Percentiles rank a stretch among this genome's conserved stretches.
Evolutionary conservation across 805 yeast species (phyloP).

Genomic region (Wickerhamomyces canadensis): DNA sequence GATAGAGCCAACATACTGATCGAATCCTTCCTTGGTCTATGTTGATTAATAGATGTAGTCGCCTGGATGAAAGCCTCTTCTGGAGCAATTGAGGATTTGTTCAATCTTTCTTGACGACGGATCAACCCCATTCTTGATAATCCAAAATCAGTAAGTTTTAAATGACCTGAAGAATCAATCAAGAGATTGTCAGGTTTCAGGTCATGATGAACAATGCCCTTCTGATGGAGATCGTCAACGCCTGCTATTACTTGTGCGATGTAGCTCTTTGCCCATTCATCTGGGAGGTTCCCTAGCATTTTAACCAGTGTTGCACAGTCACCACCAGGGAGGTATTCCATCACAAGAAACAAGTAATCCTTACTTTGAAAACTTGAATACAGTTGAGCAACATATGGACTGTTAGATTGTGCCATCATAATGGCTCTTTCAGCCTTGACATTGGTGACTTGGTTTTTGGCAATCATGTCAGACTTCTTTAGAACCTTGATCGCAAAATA

Average conservation of each 20-base stretch:
- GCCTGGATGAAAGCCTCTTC: conserved; percentile 21
- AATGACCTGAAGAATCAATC: conserved; percentile 81
- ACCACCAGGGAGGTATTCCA: conserved; percentile 96
- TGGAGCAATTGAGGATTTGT: conserved; percentile 7
- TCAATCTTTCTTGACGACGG: conserved; percentile 59
- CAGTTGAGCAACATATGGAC: conserved; percentile 87
- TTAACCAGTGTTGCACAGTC: conserved; percentile 86
- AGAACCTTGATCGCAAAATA: conserved; percentile 91
- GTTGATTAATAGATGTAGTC: conserved; percentile 6
- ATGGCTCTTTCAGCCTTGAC: conserved; percentile 94
- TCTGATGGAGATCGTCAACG: conserved; percentile 79
- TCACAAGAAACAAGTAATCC: conserved; percentile 83
- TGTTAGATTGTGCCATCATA: conserved; percentile 94
- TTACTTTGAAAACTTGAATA: conserved; percentile 85
- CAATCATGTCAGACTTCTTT: conserved; percentile 91
- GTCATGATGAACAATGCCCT: conserved; percentile 92
- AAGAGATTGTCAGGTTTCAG: conserved; percentile 90
- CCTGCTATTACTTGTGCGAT: conserved; percentile 89
- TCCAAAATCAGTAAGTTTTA: conserved; percentile 94
- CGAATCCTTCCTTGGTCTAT: conserved; percentile 17
- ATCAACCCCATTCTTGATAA: conserved; percentile 84
- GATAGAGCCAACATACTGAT: conserved; percentile 17
- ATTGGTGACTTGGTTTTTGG: conserved; percentile 92
- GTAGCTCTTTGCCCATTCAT: conserved; percentile 80
- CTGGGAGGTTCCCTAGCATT: conserved; percentile 76